Conservation (phyloP, 2,329 filamentous ascomycete genomes). For the Lasiodiplodia citricola region DNA sequence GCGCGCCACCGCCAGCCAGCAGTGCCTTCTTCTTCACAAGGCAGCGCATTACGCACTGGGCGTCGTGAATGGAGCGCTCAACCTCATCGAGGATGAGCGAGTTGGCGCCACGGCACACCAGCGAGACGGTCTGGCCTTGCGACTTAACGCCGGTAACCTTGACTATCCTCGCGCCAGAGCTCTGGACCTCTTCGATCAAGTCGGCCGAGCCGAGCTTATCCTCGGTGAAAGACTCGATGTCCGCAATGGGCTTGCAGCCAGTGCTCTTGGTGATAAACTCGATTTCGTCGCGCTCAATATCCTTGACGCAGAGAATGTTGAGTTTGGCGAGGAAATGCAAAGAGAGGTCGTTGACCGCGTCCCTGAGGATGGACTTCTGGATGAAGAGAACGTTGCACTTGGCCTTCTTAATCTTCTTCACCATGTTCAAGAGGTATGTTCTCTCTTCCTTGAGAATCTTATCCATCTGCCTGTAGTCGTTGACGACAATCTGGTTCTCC, state of each 20-base stretch:
- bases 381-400: slow-evolving; percentile 99
- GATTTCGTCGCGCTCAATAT: slow-evolving; percentile 97
- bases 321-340: slow-evolving; percentile 97
- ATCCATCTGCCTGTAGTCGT: slow-evolving; percentile 99
- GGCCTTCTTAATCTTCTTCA: slow-evolving; percentile 99
- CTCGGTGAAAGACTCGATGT: slow-evolving; percentile 97
- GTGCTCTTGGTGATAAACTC: slow-evolving; percentile 99
- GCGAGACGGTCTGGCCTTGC: slow-evolving; percentile 83
- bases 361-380: slow-evolving; percentile 96
- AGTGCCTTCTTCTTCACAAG: slow-evolving; percentile 99
- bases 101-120: slow-evolving; percentile 95
- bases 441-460: slow-evolving; percentile 99
- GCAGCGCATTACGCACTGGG: slow-evolving; percentile 95
- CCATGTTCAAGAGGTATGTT: slow-evolving; percentile 96
- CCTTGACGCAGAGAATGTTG: slow-evolving; percentile 93
- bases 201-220: slow-evolving; percentile 96
- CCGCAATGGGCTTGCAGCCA: slow-evolving; percentile 97
- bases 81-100: slow-evolving; percentile 93
- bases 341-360: slow-evolving; percentile 96
- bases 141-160: slow-evolving; percentile 93
- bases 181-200: slow-evolving; percentile 88
- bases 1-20: slow-evolving; percentile 93
- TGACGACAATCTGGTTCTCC: slow-evolving; percentile 99
- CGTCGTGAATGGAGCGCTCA: slow-evolving; percentile 94
- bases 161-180: slow-evolving; percentile 86